Evolutionary conservation across 441 rosid species (phyloP), one percentile per base, ranked within the genome.

Genomic region (Hypseocharis bilobata): DNA sequence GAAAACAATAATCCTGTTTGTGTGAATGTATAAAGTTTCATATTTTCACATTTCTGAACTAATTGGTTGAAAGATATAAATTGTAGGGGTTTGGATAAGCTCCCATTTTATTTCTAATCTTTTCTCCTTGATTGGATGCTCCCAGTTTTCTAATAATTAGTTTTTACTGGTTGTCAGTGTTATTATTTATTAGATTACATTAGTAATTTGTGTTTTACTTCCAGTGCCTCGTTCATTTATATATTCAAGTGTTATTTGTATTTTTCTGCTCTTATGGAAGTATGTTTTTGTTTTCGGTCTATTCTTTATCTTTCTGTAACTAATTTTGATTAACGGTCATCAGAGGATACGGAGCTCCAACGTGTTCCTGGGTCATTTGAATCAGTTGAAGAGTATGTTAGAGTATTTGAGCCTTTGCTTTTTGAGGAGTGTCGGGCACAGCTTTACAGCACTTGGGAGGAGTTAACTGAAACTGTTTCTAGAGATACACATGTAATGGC

Each of bases 371-470:
- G 93, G 62, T 82, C 69, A 64, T 93, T 93, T 81, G 99, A 89
- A 71, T 93, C 93, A 60, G 80, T 79, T 57, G 99, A 91, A 66
- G 97, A 91, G 32, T 93, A 93, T 76, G 88, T 87, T 13, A 83
- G 85, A 80, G 97, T 93, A 36, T 93, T 93, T 82, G 99, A 93
- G 76, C 99, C 99, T 67, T 70, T 93, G 76, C 96, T 93, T 75
- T 93, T 93, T 73, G 99, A 93, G 80, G 99, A 93, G 72, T 93
- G 99, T 64, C 96, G 99, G 54, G 99, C 99, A 34, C 97, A 93
- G 67, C 89, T 93, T 70, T 84, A 91, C 74, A 84, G 95, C 79
- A 76, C 96, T 4, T 93, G 95, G 99, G 99, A 93, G 81, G 96
- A 93, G 80, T 65, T 80, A 69, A 64, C 83, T 25, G 99, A 93